A percentile compares a stretch with the other conserved stretches of the same genome.
These are phyloP conservation scores for Turritis glabra DNA, from an alignment of 345 rosid species.

Conservation along the genomic window DNA sequence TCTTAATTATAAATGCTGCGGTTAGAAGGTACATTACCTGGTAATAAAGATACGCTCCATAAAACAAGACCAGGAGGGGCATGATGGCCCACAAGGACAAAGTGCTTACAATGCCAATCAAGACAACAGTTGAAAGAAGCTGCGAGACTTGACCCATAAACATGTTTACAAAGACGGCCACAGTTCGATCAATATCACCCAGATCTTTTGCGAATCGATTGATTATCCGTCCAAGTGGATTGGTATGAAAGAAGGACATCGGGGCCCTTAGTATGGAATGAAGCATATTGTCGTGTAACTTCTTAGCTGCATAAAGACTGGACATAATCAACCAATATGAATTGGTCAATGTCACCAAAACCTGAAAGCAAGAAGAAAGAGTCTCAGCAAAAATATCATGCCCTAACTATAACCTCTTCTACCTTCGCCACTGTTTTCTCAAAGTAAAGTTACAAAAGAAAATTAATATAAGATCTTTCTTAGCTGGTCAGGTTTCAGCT, in stretches of 20 bases:
- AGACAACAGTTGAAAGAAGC: slow-evolving; percentile 92
- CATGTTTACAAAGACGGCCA: slow-evolving; percentile 75
- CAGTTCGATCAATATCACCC: slow-evolving; percentile 92
- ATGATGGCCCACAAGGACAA: slow-evolving; percentile 97
- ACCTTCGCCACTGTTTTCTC: not conserved
- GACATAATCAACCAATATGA: slow-evolving; percentile 91
- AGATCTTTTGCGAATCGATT: slow-evolving; percentile 98
- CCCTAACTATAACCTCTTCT: not conserved
- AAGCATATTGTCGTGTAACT: slow-evolving; percentile 92
- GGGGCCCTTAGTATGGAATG: slow-evolving; percentile 91
- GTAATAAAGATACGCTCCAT: slow-evolving; percentile 87
- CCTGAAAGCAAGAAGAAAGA: slow-evolving; percentile 52
- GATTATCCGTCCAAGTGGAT: slow-evolving; percentile 92
- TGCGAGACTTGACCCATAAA: slow-evolving; percentile 82
- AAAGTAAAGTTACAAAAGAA: not conserved
- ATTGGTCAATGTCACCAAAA: slow-evolving; percentile 75
- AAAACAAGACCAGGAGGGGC: slow-evolving; percentile 94
- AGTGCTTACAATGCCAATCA: slow-evolving; percentile 96
- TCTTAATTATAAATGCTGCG: not conserved
- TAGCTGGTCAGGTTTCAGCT: slow-evolving; percentile 14
- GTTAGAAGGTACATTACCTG: slow-evolving; percentile 44
- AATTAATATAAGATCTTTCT: not conserved
- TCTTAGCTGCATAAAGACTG: slow-evolving; percentile 90
- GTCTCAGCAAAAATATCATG: slow-evolving; percentile 8
- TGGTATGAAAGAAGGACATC: slow-evolving; percentile 95